Evolutionary conservation across 352 stramenopile genomes (phyloP).

Genomic region (Phytophthora macrochlamydospora): DNA sequence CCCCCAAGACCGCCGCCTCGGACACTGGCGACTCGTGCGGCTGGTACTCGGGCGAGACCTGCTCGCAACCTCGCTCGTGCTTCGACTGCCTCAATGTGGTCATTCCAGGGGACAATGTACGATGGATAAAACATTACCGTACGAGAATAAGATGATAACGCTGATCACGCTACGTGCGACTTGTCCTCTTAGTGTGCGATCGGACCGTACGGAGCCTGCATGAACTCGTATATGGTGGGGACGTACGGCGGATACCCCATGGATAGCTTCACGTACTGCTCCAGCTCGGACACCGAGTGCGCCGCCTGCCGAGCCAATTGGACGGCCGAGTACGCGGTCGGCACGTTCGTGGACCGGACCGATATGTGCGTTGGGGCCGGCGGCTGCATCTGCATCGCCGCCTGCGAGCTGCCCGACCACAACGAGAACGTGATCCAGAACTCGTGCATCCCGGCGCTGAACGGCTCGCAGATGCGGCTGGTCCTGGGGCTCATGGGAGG

Average conservation of each 20-base stretch:
- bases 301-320: slow-evolving; percentile 29
- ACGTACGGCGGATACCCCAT: slow-evolving; percentile 30
- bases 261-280: slow-evolving; percentile 47
- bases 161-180: background rate
- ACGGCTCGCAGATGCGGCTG: slow-evolving; percentile 30
- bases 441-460: slow-evolving; percentile 31
- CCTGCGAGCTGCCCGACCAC: slow-evolving; percentile 36
- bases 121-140: background rate
- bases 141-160: slow-evolving; percentile 3
- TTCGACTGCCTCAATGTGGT: slow-evolving; percentile 44
- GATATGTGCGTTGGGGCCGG: slow-evolving; percentile 34
- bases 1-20: slow-evolving; percentile 19
- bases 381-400: slow-evolving; percentile 51
- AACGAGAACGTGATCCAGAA: slow-evolving; percentile 29
- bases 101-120: slow-evolving; percentile 34
- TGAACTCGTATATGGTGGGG: slow-evolving; percentile 31
- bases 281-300: slow-evolving; percentile 32
- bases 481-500: slow-evolving; percentile 28
- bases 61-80: slow-evolving; percentile 35
- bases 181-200: slow-evolving; percentile 33
- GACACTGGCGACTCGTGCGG: slow-evolving; percentile 37
- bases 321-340: slow-evolving; percentile 17
- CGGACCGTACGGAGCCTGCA: slow-evolving; percentile 35
- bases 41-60: slow-evolving; percentile 37
- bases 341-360: slow-evolving; percentile 13